A percentile compares a stretch with the other conserved stretches of the same genome.
These are phyloP conservation scores for Capsella bursapastoris DNA, from an alignment of 345 rosid species.

Conservation along the genomic window DNA sequence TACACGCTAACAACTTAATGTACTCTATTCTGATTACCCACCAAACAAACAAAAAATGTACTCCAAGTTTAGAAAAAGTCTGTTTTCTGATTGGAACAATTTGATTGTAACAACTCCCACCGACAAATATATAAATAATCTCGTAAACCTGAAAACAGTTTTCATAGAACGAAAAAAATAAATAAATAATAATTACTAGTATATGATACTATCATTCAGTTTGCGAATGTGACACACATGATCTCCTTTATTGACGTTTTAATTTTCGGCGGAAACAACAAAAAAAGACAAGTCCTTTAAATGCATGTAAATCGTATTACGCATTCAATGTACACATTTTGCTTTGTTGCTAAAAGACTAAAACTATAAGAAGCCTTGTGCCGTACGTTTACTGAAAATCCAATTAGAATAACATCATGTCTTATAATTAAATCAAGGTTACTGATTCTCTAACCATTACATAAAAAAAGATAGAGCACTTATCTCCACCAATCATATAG, in stretches of 20 bases:
- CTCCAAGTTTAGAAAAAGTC: not conserved
- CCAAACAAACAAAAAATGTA: not conserved
- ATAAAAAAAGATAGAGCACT: no score
- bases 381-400: not conserved
- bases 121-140: not conserved
- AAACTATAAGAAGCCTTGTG: not conserved
- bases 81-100: not conserved
- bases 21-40: not conserved
- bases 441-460: no score
- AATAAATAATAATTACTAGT: no score
- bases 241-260: conserved; percentile 30
- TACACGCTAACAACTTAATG: not conserved
- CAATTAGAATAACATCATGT: conserved; percentile 13
- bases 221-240: conserved; percentile 24
- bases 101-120: conserved; percentile 33
- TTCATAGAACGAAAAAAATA: not conserved
- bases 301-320: conserved; percentile 20
- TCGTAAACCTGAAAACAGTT: not conserved
- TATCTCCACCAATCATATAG: no score
- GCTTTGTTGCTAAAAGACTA: conserved; percentile 5
- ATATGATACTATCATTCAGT: not conserved
- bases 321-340: conserved; percentile 19
- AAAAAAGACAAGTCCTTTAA: not conserved
- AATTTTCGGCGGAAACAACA: not conserved
- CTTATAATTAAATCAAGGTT: no score